Base-by-base conservation (phyloP, 179 eudicot genomes). In the Actinidia arguta region DNA sequence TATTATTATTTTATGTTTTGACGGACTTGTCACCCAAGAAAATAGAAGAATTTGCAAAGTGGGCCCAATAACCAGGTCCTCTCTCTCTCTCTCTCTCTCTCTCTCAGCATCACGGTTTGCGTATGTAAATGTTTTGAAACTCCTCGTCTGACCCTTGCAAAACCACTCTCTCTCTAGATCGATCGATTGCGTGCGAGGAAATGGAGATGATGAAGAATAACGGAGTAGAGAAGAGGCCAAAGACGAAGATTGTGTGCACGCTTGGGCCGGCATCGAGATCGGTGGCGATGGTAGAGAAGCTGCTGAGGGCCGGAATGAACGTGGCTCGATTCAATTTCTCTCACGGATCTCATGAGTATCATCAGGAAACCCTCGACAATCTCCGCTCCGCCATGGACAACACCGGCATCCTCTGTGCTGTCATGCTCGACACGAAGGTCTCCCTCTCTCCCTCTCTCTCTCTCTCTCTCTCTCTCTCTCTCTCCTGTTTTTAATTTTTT, bases 311-410 rank as follows among this genome's bases (percentile, higher is more conserved):
- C 2, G 90, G 91, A 8, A 89, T 89, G 91, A 89, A 85, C 76
- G 91, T 89, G 0, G 89, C 91, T 20, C 79, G 88, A 0, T 89
- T 89, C 84, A 89, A 89, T 75, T 89, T 89, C 86, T 89, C 91
- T 1, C 91, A 89, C 25, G 91, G 91, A 20, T 84, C 91, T 25
- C 87, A 88, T 31, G 89, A 89, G 3, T 89, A 89, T 61, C 91
- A 86, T 42, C 86, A 89, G 82, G 85, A 89, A 74, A 87, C 91
- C 66, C 88, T 89, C 4, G 85, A 89, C 66, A 89, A 87, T 63
- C 89, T 89, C 83, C 79, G 80, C 1, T 52, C 84, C 27, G 91
- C 91, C 68, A 88, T 88, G 91, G 83, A 82, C 0, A 86, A 85
- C 47, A 86, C 88, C 56, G 89, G 85, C 42, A 86, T 88, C 78